Base-by-base conservation (phyloP, 257 asterid species). In the Rubia yunnanensis region DNA sequence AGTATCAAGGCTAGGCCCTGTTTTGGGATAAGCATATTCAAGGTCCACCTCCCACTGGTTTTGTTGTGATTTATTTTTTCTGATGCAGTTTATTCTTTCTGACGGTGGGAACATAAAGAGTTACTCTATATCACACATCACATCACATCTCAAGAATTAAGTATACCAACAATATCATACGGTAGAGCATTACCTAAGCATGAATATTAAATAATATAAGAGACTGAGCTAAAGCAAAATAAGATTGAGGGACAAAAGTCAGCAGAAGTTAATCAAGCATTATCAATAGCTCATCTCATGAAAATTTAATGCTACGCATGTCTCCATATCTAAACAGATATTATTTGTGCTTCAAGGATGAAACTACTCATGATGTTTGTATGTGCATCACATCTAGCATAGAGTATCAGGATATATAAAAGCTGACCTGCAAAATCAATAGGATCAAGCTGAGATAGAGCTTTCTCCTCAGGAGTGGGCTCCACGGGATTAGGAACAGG, bases 371-470 rank as follows among this genome's bases (percentile, higher is more conserved):
- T 20, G 28, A 27, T 26, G 28, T 27, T 64, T n/a, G 17, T 41
- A 24, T 11, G 5, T 8, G 2, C 52, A 64, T 26, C 30, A 48
- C 36, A 28, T 30, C 39, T 1, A 44, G 17, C n/a, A 32, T 49
- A 32, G 4, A 9, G 46, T 18, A 10, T 46, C 14, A 27, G 18
- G 17, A 65, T 32, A 52, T 31, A 50, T 14, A 48, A 63, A n/a
- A 66, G 38, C 64, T 48, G 30, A 65, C 74, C 84, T 72, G 84
- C 63, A 66, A 73, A 84, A 77, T 76, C 85, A 69, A 74, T 89
- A 59, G 44, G 71, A 67, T 77, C 88, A 65, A 84, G 74, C 79
- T 80, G 87, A 61, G 61, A 67, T 64, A 76, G 87, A 60, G 52
- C 65, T 65, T 83, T 80, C 58, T 73, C 83, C 54, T 39, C 86